Percentiles rank a stretch among this genome's conserved stretches.
Conservation (phyloP, 2,329 filamentous ascomycete genomes). For the Basipetospora sp. region DNA sequence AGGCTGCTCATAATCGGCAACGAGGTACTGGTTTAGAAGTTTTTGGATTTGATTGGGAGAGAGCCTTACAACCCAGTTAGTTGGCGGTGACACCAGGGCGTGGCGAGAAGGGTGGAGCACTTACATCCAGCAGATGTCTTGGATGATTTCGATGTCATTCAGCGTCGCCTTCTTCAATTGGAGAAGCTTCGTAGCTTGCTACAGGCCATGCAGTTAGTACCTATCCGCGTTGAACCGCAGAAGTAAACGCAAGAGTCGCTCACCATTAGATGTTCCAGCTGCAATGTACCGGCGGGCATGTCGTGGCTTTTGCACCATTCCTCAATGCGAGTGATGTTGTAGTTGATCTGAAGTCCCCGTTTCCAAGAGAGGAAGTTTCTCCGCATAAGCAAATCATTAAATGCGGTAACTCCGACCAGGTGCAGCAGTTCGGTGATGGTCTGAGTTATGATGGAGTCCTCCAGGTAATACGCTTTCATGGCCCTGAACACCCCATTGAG, state of each 20-base stretch:
- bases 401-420: constrained; percentile 90
- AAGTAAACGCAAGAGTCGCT: constrained; percentile 9
- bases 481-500: constrained; percentile 96
- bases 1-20: constrained; percentile 96
- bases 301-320: constrained; percentile 99
- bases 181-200: constrained; percentile 95
- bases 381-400: constrained; percentile 95
- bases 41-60: constrained; percentile 99
- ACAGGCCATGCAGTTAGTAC: too few relatives aligned
- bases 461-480: constrained; percentile 96
- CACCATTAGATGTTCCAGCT: constrained; percentile 95
- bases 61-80: constrained; percentile 54
- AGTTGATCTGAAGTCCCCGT: constrained; percentile 96
- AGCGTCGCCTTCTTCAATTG: constrained; percentile 97
- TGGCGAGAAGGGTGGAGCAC: constrained; percentile 20
- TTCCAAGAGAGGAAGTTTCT: constrained; percentile 99
- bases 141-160: constrained; percentile 98
- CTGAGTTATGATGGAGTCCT: constrained; percentile 90
- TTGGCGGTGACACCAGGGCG: not conserved
- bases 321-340: constrained; percentile 98
- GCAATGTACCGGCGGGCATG: constrained; percentile 94
- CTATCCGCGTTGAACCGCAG: too few relatives aligned
- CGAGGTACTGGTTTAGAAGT: constrained; percentile 92
- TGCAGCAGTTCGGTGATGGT: constrained; percentile 85
- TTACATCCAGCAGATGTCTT: constrained; percentile 99